Evolutionary conservation across 345 rosid genomes (phyloP).

Genomic region (Eucalyptus pumila): DNA sequence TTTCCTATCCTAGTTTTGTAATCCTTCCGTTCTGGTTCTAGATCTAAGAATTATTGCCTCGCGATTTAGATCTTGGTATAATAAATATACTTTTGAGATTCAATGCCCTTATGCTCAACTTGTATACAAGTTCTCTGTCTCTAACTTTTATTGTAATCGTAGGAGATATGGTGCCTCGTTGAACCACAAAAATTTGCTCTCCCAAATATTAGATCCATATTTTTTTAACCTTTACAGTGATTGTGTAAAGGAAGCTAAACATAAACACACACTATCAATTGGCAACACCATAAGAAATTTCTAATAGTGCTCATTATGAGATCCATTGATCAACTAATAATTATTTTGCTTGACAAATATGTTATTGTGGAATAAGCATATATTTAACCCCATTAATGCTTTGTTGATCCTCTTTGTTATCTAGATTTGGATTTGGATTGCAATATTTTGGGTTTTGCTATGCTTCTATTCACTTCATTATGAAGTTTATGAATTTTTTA

Average conservation of each 20-base stretch:
- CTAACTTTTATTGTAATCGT: too few species aligned
- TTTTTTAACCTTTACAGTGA: fast-evolving
- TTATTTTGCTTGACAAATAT: too few species aligned
- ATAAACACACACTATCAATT: too few species aligned
- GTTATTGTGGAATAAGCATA: too few species aligned
- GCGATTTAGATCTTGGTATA: neutral
- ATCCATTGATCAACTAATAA: neutral
- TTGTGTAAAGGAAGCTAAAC: too few species aligned
- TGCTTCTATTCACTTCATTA: fast-evolving
- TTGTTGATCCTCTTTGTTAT: neutral
- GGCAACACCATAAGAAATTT: too few species aligned
- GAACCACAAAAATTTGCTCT: too few species aligned
- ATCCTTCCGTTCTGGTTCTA: neutral
- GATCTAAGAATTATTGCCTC: neutral
- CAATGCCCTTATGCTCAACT: fast-evolving
- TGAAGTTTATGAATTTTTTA: neutral
- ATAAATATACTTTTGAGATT: neutral
- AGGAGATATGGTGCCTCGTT: fast-evolving
- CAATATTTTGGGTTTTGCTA: neutral
- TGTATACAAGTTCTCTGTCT: fast-evolving
- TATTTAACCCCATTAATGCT: neutral
- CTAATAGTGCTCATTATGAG: fast-evolving
- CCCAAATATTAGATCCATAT: too few species aligned
- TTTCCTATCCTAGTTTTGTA: too few species aligned
- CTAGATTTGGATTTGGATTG: neutral